These are phyloP conservation scores for Gloeophyllum trabeum DNA, from an alignment of 768 basidiomycete species.

Conservation along the genomic window DNA sequence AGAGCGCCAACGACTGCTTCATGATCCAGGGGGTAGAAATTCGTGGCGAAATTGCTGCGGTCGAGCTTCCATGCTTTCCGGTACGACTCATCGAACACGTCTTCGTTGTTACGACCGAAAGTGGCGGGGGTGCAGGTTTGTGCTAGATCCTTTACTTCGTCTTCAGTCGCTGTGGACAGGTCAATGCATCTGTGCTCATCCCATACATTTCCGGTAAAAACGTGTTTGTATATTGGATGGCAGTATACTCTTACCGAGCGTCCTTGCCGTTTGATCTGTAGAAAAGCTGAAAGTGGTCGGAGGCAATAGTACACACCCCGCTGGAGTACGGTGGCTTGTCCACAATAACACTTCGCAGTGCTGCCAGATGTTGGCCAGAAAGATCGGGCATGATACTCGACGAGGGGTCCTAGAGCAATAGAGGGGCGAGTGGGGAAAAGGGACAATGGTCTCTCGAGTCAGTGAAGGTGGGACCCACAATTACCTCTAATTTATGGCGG, in stretches of 20 bases:
- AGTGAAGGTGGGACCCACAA: too few relatives aligned
- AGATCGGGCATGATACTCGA: too few relatives aligned
- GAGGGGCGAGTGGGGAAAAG: too few relatives aligned
- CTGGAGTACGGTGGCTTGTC: conserved; percentile 1
- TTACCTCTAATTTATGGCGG: too few relatives aligned
- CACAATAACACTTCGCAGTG: background rate
- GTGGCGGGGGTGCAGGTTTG: conserved; percentile 16
- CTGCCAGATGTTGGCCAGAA: background rate
- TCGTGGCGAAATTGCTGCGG: background rate
- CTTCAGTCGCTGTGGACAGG: conserved; percentile 4
- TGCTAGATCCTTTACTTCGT: conserved; percentile 10
- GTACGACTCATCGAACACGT: conserved; percentile 21
- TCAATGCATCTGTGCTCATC: conserved; percentile 1
- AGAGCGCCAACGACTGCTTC: conserved; percentile 5
- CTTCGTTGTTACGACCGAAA: conserved; percentile 15
- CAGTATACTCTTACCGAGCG: background rate
- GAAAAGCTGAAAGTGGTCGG: conserved; percentile 7
- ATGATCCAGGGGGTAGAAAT: conserved; percentile 2
- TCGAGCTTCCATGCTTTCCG: conserved; percentile 22
- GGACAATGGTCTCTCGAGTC: too few relatives aligned
- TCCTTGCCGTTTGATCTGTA: conserved; percentile 2
- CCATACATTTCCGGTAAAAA: background rate
- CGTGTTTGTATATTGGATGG: background rate
- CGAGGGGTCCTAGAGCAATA: too few relatives aligned
- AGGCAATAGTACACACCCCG: conserved; percentile 2